Conservation (phyloP, 1,284 basidiomycete genomes). For the Ceratobasidium sp. region DNA sequence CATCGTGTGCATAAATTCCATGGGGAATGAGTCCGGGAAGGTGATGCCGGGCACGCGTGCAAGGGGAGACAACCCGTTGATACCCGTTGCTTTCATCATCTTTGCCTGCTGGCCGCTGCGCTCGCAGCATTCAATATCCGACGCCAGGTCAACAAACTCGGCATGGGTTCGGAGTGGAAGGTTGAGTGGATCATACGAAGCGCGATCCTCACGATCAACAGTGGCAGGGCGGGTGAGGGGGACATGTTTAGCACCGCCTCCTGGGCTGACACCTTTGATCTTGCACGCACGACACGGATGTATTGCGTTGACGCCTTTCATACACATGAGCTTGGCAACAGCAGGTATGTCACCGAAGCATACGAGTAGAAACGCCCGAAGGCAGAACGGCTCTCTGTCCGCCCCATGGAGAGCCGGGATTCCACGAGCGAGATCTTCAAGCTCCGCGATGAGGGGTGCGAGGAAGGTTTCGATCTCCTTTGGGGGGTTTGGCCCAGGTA, state of each 20-base stretch:
- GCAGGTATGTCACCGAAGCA: slow-evolving; percentile 48
- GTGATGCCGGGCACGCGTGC: slow-evolving; percentile 20
- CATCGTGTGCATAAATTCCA: slow-evolving; percentile 49
- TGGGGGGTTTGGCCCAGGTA: slow-evolving; percentile 45
- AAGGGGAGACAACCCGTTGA: slow-evolving; percentile 40
- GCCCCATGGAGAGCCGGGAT: slow-evolving; percentile 20
- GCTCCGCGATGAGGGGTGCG: slow-evolving; percentile 42
- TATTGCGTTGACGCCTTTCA: slow-evolving; percentile 47
- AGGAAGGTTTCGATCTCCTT: slow-evolving; percentile 48
- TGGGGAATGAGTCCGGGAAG: slow-evolving; percentile 45
- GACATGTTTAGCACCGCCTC: slow-evolving; percentile 2
- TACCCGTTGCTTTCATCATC: slow-evolving; percentile 21
- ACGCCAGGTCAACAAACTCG: slow-evolving; percentile 22
- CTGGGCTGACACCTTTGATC: slow-evolving; percentile 21
- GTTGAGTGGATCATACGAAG: not conserved
- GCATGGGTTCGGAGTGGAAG: slow-evolving; percentile 46
- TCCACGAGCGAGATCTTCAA: slow-evolving; percentile 40
- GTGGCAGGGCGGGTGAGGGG: slow-evolving; percentile 23
- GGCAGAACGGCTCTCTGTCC: slow-evolving; percentile 6
- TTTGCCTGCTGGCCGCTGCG: no score
- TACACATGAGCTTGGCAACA: slow-evolving; percentile 46
- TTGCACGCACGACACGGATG: slow-evolving; percentile 46
- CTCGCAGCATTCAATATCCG: slow-evolving; percentile 1
- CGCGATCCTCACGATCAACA: no score
- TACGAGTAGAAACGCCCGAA: slow-evolving; percentile 41